A percentile compares a stretch with the other conserved stretches of the same genome.
Conservation (phyloP, 176 grass and related monocot species). For the Miscanthus lutarioriparius region DNA sequence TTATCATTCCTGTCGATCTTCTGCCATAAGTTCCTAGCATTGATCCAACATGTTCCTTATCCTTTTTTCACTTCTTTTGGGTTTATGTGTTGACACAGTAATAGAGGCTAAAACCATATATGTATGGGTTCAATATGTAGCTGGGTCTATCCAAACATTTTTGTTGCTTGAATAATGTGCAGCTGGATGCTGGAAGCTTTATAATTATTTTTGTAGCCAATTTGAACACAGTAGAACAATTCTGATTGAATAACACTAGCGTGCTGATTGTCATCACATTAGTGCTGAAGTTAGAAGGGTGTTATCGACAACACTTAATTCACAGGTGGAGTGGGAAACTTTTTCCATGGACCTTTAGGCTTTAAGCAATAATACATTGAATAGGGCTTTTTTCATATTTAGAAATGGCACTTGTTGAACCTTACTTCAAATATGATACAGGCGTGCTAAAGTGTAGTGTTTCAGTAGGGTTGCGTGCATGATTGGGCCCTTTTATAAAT, state of each 20-base stretch:
- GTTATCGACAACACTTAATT: background rate
- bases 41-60: background rate
- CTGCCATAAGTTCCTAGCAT: constrained; percentile 8
- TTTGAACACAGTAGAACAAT: background rate
- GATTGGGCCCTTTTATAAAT: background rate
- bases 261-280: background rate
- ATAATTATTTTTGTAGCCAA: background rate
- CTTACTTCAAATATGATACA: background rate
- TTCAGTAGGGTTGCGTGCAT: background rate
- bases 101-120: background rate
- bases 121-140: background rate
- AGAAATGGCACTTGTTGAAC: background rate
- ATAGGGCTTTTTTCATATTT: background rate
- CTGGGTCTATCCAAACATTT: background rate
- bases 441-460: background rate
- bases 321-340: background rate
- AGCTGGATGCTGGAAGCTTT: background rate
- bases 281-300: background rate
- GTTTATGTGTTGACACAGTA: background rate
- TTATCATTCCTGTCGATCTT: background rate
- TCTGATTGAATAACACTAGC: background rate
- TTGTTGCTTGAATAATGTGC: background rate
- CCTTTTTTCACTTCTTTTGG: background rate
- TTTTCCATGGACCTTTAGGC: background rate
- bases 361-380: background rate